Conservation (phyloP, 306 rosid genomes). For the Lathyrus aphaca region DNA sequence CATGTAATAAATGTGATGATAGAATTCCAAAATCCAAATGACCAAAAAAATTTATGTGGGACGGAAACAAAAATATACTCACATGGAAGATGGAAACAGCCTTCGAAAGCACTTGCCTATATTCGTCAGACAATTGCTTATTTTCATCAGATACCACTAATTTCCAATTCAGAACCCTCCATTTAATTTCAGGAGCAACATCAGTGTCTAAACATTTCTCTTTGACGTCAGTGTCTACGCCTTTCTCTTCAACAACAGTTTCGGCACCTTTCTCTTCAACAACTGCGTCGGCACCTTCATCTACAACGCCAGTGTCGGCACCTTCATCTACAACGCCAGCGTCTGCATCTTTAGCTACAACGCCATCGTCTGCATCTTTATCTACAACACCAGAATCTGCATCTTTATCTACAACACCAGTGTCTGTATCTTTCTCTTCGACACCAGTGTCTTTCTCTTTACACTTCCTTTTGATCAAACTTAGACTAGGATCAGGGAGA, state of each 20-base stretch:
- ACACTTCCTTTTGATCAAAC: constrained; percentile 59
- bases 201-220: background rate
- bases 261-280: constrained; percentile 45
- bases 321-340: constrained; percentile 45
- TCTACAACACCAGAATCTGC: background rate
- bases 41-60: background rate
- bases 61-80: constrained; percentile 36
- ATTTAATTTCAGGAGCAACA: constrained; percentile 58
- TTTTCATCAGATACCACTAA: constrained; percentile 56
- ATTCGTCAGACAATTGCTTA: constrained; percentile 55
- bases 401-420: constrained; percentile 43
- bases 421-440: background rate
- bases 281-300: background rate
- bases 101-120: constrained; percentile 65
- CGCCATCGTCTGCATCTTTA: background rate
- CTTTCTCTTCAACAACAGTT: constrained; percentile 42
- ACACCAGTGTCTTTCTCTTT: background rate
- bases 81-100: constrained; percentile 89
- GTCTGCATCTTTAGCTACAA: background rate
- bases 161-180: constrained; percentile 91
- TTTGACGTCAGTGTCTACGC: background rate
- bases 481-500: constrained; percentile 64
- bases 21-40: background rate
- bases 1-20: background rate
- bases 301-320: background rate